phyloP scores from a whole-genome alignment of 306 rosid genomes.

The Hippophae rhamnoides region DNA sequence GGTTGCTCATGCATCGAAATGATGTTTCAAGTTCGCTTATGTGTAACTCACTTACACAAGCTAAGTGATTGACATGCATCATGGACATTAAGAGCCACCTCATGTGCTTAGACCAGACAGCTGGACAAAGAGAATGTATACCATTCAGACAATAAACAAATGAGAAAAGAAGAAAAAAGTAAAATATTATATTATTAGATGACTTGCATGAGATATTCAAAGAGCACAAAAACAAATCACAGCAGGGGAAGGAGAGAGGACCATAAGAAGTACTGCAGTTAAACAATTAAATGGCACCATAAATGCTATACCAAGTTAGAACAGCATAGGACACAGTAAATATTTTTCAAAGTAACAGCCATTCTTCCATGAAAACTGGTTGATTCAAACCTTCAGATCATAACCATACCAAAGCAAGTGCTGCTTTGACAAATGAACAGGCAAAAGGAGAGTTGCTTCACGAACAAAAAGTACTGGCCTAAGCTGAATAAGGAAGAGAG shows the following conservation, averaged over 20 bases:
- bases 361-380: neutral
- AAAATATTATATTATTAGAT: slow-evolving; percentile 5
- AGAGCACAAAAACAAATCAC: neutral
- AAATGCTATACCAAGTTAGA: too few species aligned
- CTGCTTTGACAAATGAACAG: slow-evolving; percentile 90
- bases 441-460: slow-evolving; percentile 88
- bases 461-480: slow-evolving; percentile 90
- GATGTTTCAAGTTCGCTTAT: neutral
- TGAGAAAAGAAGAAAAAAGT: slow-evolving; percentile 9
- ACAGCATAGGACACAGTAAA: neutral
- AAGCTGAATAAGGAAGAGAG: slow-evolving; percentile 89
- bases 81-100: slow-evolving; percentile 96
- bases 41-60: slow-evolving; percentile 75
- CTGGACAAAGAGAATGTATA: slow-evolving; percentile 97
- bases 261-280: too few species aligned
- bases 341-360: neutral
- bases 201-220: neutral
- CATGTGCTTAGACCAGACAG: slow-evolving; percentile 96
- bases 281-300: too few species aligned
- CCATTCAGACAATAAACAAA: slow-evolving; percentile 58
- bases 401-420: slow-evolving; percentile 98
- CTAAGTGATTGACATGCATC: slow-evolving; percentile 83
- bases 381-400: slow-evolving; percentile 70
- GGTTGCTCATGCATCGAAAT: neutral
- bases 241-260: too few species aligned